Evolutionary conservation across 805 yeast species (phyloP), one percentile per base, ranked within the genome.

Genomic region (Candida lessepsii): DNA sequence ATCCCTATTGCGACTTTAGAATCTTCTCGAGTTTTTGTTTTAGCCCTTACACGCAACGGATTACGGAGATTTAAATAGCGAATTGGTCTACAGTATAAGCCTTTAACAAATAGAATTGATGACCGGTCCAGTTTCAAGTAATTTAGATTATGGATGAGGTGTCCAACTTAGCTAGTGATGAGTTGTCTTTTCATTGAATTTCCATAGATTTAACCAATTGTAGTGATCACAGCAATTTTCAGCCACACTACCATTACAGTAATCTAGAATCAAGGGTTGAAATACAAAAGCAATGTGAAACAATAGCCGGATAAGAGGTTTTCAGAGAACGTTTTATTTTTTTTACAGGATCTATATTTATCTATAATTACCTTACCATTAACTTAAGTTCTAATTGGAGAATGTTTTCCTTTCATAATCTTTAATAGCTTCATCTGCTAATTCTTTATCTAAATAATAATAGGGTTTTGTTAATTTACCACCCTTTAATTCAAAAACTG

Each of bases 381-480:
- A 20, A 20, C 23, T 20, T n/a, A n/a, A n/a, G n/a, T 20, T 28
- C 14, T 28, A 28, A 9, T 9, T 28, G 19, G 30, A 28, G 19
- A 29, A 37, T 4, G 52, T 44, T 25, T 51, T 46, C n/a, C 63
- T 63, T 46, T 60, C 62, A 29, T 56, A 68, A 46, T 59, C 61
- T 28, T 54, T 65, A n/a, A 69, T 68, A 1, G 70, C 66, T 45
- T 50, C 48, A 35, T 56, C 48, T 2, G 75, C 75, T 42, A 61
- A 51, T 41, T 65, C 72, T 40, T 61, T 53, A 48, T 69, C 73
- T 39, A 69, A 54, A 46, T 69, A 69, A 45, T 69, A 65, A 46
- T 58, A 60, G 24, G 56, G 57, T 30, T 53, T 55, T 5, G 53
- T 40, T 33, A 61, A 46, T 13, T 50, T 45, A 6, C 65, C 65